Percentiles rank a stretch among this genome's conserved stretches.
Evolutionary conservation across 2,329 filamentous ascomycete genomes (phyloP).

Genomic region (Pseudopithomyces maydicus): DNA sequence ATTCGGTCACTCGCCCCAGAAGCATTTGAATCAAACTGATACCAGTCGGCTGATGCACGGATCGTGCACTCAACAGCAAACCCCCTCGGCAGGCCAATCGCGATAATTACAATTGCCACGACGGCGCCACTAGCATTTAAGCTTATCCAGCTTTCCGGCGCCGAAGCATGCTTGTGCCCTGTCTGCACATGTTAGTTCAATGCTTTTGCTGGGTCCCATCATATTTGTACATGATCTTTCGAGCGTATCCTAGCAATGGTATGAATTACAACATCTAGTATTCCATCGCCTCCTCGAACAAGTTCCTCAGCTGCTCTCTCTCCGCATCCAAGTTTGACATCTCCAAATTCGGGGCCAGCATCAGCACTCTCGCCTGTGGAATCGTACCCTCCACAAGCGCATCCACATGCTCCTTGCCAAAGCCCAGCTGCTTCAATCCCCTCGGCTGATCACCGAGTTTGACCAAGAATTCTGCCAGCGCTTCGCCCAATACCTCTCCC

Average conservation of each 20-base stretch:
- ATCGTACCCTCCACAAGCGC: constrained; percentile 91
- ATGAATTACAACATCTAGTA: constrained; percentile 23
- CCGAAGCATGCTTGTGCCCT: not conserved
- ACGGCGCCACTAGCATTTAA: not conserved
- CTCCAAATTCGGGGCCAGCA: constrained; percentile 81
- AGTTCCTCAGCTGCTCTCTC: constrained; percentile 52
- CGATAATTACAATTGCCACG: not conserved
- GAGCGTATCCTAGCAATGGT: too few relatives aligned
- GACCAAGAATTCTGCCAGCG: constrained; percentile 78
- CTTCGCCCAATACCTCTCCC: constrained; percentile 85
- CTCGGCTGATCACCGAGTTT: constrained; percentile 87
- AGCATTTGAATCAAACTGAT: too few relatives aligned
- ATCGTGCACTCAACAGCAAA: too few relatives aligned
- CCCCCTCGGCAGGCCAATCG: not conserved
- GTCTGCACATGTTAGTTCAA: not conserved
- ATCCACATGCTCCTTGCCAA: constrained; percentile 75
- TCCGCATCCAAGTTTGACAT: constrained; percentile 52
- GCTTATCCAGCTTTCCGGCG: not conserved
- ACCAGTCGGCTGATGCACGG: too few relatives aligned
- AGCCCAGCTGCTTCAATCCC: constrained; percentile 83
- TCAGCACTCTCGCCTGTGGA: constrained; percentile 86
- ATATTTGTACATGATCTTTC: not conserved
- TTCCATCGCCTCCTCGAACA: constrained; percentile 56
- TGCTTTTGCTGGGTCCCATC: not conserved
- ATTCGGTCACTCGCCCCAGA: too few relatives aligned